A percentile compares a stretch with the other conserved stretches of the same genome.
phyloP scores from a whole-genome alignment of 169 alveolate species.

The Cryptosporidium sp. region DNA sequence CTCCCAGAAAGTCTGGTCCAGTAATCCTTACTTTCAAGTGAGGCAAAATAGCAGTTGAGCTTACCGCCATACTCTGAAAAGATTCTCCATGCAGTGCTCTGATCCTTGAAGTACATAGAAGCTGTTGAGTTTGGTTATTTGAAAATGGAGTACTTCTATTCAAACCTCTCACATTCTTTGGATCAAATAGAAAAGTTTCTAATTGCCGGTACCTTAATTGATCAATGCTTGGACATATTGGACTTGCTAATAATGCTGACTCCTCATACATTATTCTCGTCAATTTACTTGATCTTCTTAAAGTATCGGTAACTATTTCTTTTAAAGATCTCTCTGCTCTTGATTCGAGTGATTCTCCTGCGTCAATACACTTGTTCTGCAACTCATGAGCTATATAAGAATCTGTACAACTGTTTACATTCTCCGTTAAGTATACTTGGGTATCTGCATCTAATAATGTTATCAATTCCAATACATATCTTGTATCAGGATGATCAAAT shows the following conservation, averaged over 20 bases:
- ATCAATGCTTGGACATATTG: constrained; percentile 66
- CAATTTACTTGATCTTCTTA: constrained; percentile 24
- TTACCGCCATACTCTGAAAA: constrained; percentile 51
- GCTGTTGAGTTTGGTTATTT: constrained; percentile 17
- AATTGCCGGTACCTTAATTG: constrained; percentile 60
- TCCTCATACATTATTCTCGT: constrained; percentile 65
- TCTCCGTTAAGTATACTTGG: constrained; percentile 62
- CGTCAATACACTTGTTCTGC: constrained; percentile 20
- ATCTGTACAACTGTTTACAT: constrained; percentile 40
- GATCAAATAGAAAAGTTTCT: constrained; percentile 42
- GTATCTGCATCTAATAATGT: constrained; percentile 70
- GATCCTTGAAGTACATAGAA: constrained; percentile 48
- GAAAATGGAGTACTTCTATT: constrained; percentile 14
- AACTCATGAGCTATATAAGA: constrained; percentile 28
- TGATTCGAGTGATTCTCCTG: constrained; percentile 18
- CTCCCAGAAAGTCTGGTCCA: constrained; percentile 66
- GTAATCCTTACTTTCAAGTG: constrained; percentile 54
- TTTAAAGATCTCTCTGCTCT: constrained; percentile 39
- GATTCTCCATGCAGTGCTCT: constrained; percentile 65
- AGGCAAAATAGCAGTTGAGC: constrained; percentile 65
- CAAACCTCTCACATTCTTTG: constrained; percentile 29
- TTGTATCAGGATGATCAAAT: constrained; percentile 83
- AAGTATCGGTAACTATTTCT: constrained; percentile 16
- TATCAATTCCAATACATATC: constrained; percentile 46
- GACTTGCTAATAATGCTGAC: constrained; percentile 64